Conservation (phyloP, 1,284 basidiomycete species). For the Earliella scabrosa region DNA sequence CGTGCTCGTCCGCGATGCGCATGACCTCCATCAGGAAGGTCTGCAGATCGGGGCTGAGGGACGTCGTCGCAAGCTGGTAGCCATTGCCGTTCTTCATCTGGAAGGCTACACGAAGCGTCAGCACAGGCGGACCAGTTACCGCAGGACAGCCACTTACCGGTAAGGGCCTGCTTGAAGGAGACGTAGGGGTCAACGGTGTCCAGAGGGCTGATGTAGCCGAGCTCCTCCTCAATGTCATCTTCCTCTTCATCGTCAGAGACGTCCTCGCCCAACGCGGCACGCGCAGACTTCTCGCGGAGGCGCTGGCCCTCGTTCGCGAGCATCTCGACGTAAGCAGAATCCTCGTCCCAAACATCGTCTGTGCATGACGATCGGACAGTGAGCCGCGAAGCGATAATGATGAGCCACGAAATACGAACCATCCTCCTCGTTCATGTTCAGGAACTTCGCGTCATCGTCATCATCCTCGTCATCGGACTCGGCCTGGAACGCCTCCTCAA, state of each 20-base stretch:
- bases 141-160: conserved; percentile 48
- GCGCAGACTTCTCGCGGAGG: conserved; percentile 63
- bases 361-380: conserved; percentile 8
- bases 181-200: conserved; percentile 75
- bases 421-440: conserved; percentile 77
- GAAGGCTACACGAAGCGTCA: conserved; percentile 51
- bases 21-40: conserved; percentile 83
- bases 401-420: conserved; percentile 45
- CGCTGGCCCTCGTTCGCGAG: conserved; percentile 81
- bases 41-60: conserved; percentile 72
- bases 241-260: conserved; percentile 53
- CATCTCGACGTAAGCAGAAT: conserved; percentile 82
- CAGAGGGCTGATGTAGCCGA: conserved; percentile 79
- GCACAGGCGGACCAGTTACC: background rate
- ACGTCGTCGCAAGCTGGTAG: conserved; percentile 75
- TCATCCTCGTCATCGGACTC: conserved; percentile 66
- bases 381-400: background rate
- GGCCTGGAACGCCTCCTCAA: conserved; percentile 61
- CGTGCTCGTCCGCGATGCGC: conserved; percentile 53
- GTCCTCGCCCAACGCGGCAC: conserved; percentile 42
- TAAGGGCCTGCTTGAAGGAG: conserved; percentile 75
- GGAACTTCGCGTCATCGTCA: conserved; percentile 56
- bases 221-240: conserved; percentile 75
- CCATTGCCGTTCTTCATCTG: conserved; percentile 68
- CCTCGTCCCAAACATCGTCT: conserved; percentile 87